Base-by-base conservation (phyloP, 768 basidiomycete genomes). In the Megacollybia marginata region DNA sequence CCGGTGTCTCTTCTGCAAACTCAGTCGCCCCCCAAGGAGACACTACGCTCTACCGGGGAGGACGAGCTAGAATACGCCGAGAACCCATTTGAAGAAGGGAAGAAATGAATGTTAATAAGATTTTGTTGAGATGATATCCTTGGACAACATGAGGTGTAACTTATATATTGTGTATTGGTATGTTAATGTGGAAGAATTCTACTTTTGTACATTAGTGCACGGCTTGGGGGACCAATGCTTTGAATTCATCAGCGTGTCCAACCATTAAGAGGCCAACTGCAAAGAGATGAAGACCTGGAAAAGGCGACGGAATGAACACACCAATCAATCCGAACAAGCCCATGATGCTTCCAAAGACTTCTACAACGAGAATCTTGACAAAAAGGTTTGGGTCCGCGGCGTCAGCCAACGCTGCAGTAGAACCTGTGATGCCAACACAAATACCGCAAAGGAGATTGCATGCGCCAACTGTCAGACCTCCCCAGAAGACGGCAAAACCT, bases 401-500 rank as follows among this genome's bases (percentile, higher is more conserved):
- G 64, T 98, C 96, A 10, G 92, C 83, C 33, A 98, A 71, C 1
- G 96, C 96, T 4, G 94, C 95, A 15, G 92, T 97, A 2, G 93
- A 90, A 1, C 96, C 96, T 5, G 92, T 92, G 62, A 97, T 79
- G 35, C 96, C 95, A 44, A 99, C 96, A 12, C 85, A 89, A 50
- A 97, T 68, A 53, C 96, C 96, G 53, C 96, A 98, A 18, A 99
- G 76, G 20, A 98, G 78, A 67, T 98, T 98, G 69, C 95, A 98
- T 4, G 82, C 62, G 13, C 96, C 96, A 28, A 95, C 94, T 2
- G 92, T 93, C 33, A 97, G 70, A 31, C 96, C 96, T 19, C 93
- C 94, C 86, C 94, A 98, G 76, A 99, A 98, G 46, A 98, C 76
- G 2, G 95, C 86, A 59, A 80, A 97, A 5, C 92, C 91, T 91